Evolutionary conservation across 108 stramenopile species (phyloP).

Genomic region (Nitzschia inconspicua): DNA sequence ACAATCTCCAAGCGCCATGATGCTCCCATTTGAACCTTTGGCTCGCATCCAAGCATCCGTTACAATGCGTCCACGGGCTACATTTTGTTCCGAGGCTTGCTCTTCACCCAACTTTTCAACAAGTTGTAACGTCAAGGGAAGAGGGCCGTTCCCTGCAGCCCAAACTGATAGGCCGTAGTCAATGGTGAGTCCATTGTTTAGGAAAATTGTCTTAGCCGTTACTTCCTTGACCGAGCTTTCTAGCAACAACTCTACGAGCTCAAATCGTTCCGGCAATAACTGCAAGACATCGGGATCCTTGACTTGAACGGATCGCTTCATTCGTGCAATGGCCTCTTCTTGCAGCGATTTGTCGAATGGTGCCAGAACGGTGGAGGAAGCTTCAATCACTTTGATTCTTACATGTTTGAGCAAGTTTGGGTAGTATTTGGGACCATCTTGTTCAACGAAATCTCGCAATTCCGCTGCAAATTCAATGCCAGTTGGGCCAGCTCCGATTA

Average conservation of each 20-base stretch:
- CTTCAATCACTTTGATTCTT: constrained; percentile 92
- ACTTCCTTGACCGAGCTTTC: constrained; percentile 89
- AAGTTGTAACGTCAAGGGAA: constrained; percentile 75
- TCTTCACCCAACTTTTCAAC: constrained; percentile 61
- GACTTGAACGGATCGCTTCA: constrained; percentile 55
- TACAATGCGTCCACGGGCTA: constrained; percentile 82
- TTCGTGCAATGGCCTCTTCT: constrained; percentile 73
- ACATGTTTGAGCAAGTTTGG: constrained; percentile 78
- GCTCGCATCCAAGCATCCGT: constrained; percentile 91
- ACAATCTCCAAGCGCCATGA: constrained; percentile 92
- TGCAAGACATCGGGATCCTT: constrained; percentile 39
- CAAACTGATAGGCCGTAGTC: constrained; percentile 90
- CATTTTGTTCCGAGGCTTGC: constrained; percentile 51
- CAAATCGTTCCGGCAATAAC: constrained; percentile 47
- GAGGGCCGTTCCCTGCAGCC: constrained; percentile 95
- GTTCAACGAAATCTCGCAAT: constrained; percentile 91
- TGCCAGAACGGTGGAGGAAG: constrained; percentile 75
- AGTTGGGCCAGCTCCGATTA: constrained; percentile 95
- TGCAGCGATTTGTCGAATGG: constrained; percentile 90
- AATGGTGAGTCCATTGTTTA: constrained; percentile 72
- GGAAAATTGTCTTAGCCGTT: constrained; percentile 56
- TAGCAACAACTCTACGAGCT: constrained; percentile 80
- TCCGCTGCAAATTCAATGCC: constrained; percentile 93
- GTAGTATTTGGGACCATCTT: constrained; percentile 90
- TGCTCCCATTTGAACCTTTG: constrained; percentile 71